Conservation (phyloP, 1,284 basidiomycete genomes). For the Puccinia hordei region DNA sequence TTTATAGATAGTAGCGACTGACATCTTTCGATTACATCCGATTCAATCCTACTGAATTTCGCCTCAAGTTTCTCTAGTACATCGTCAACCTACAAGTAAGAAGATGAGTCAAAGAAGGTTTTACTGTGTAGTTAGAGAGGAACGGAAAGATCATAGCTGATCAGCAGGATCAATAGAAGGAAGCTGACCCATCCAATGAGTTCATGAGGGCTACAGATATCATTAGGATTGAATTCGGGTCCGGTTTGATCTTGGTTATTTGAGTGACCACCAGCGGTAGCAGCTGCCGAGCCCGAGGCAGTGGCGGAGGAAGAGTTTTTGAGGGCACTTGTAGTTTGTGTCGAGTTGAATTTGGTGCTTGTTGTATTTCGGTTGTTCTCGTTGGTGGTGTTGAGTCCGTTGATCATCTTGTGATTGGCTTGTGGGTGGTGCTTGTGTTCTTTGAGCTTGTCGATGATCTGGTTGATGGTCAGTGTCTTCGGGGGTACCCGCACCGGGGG, state of each 20-base stretch:
- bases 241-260: background rate
- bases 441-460: no score
- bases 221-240: slow-evolving; percentile 32
- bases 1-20: background rate
- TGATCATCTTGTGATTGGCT: background rate
- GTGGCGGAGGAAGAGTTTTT: slow-evolving; percentile 2
- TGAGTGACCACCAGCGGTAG: background rate
- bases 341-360: background rate
- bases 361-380: background rate
- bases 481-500: no score
- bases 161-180: background rate
- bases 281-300: background rate
- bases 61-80: slow-evolving; percentile 43
- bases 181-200: slow-evolving; percentile 44
- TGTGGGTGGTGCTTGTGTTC: no score
- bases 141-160: background rate
- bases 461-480: no score
- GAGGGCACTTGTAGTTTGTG: background rate
- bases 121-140: background rate
- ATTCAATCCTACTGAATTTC: slow-evolving; percentile 34
- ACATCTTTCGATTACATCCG: slow-evolving; percentile 42
- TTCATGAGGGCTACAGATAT: slow-evolving; percentile 49
- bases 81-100: slow-evolving; percentile 25
- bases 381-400: background rate
- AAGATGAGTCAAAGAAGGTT: background rate